A percentile compares a stretch with the other conserved stretches of the same genome.
Conservation (phyloP, 768 basidiomycete species). For the Pisolithus sp. region DNA sequence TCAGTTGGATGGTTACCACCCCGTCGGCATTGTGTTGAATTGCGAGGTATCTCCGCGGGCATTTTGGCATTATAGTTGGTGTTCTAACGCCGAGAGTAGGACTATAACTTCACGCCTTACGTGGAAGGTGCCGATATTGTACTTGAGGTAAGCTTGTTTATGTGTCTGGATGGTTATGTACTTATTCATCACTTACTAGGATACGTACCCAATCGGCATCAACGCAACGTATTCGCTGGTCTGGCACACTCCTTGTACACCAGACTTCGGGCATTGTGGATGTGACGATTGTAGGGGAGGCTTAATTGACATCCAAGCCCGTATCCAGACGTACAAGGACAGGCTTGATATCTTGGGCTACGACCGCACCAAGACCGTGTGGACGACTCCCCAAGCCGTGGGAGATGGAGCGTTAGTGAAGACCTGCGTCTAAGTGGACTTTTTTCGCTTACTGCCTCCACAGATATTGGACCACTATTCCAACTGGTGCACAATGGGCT, state of each 20-base stretch:
- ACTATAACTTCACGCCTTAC: conserved; percentile 58
- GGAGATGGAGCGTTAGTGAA: conserved; percentile 38
- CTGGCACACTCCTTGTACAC: conserved; percentile 57
- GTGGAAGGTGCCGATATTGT: conserved; percentile 62
- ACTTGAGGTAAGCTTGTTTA: conserved; percentile 56
- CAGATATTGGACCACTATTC: conserved; percentile 25
- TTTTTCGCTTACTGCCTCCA: not conserved
- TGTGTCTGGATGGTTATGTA: conserved; percentile 20
- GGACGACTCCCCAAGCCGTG: conserved; percentile 76
- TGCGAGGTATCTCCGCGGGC: conserved; percentile 26
- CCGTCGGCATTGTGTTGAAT: conserved; percentile 48
- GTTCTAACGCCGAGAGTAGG: conserved; percentile 21
- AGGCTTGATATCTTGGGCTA: conserved; percentile 57
- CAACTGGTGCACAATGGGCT: conserved; percentile 23
- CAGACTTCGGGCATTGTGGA: conserved; percentile 68
- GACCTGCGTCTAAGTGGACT: not conserved
- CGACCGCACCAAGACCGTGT: conserved; percentile 60
- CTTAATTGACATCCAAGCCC: conserved; percentile 56
- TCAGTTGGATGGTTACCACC: conserved; percentile 50
- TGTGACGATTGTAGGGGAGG: conserved; percentile 60
- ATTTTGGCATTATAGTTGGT: rapidly evolving
- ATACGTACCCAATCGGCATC: conserved; percentile 36
- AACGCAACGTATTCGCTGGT: conserved; percentile 56
- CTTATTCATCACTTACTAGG: conserved; percentile 1
- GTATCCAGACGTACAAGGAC: conserved; percentile 60